Base-by-base conservation (phyloP, 2,329 filamentous ascomycete species). In the Diaporthe eres region DNA sequence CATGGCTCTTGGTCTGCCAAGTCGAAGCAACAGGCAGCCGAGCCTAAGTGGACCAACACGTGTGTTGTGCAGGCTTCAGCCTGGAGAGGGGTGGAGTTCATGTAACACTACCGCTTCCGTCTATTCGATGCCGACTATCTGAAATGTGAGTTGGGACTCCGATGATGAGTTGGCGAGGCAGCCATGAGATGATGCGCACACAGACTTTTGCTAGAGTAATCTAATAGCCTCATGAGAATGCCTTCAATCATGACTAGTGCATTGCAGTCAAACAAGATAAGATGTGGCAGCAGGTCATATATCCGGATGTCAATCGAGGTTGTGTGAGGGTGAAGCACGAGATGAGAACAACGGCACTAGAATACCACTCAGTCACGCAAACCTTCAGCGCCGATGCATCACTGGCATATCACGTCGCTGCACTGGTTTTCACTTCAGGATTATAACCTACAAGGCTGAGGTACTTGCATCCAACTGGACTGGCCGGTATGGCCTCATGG, bases 51-150 rank as follows among this genome's bases (percentile, higher is more conserved):
- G 22, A 34, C 61, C 61, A 67, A 67, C 9, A 68, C 15, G 31
- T 22, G 22, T 10, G 44, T 51, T 25, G 31, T 68, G 63, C 28
- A 53, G 25, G 47, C 63, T 53, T 51, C 63, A 68, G 63, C 63
- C 63, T 68, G 13, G 63, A 28, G 47, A 61, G 12, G 3, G n/a
- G n/a, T 9, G n/a, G 37, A 3, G 39, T 42, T 37, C 4, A n/a
- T 67, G 44, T 10, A 13, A 19, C 28, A n/a, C 6, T 49, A 10
- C 17, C 17, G 44, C 63, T 34, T 51, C 31, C 15, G 44, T 13
- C 28, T 4, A n/a, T 10, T 31, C 10, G 10, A 17, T 51, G 19
- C 42, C 12, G 12, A 6, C 28, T n/a, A 17, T 22, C 44, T 17
- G 13, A 34, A 19, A 51, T 68, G 31, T 8, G 17, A 22, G n/a